A percentile compares a stretch with the other conserved stretches of the same genome.
These are phyloP conservation scores for Carex kokanica DNA, from an alignment of 176 grass and related monocot species.

Conservation along the genomic window DNA sequence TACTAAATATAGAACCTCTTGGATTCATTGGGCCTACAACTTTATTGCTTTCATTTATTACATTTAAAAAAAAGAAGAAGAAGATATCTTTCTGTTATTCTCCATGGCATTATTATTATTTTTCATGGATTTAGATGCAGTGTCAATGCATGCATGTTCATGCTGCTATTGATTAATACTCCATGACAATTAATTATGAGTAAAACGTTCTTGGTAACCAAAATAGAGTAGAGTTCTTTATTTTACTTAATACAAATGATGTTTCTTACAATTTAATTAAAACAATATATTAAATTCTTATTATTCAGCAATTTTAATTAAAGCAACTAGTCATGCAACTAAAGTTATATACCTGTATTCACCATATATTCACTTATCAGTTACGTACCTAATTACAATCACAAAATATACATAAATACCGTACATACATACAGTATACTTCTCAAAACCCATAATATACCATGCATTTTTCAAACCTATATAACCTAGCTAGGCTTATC, in stretches of 20 bases:
- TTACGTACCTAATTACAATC: background rate
- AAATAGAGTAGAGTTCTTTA: background rate
- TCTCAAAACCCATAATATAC: background rate
- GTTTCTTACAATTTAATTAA: background rate
- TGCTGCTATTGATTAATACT: background rate
- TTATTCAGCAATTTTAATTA: background rate
- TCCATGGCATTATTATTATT: background rate
- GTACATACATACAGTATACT: background rate
- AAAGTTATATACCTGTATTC: background rate
- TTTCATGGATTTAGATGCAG: background rate
- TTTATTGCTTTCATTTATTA: background rate
- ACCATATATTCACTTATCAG: background rate
- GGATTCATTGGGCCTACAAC: background rate
- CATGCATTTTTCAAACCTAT: background rate
- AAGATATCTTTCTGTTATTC: background rate
- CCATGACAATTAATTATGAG: background rate
- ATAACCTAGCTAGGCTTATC: background rate
- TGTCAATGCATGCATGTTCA: background rate
- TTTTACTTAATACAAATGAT: background rate
- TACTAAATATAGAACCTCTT: background rate
- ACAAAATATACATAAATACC: conserved; percentile 3
- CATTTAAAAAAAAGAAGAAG: background rate
- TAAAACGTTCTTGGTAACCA: background rate
- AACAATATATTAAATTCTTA: background rate
- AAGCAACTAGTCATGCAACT: background rate